Evolutionary conservation across 2,329 filamentous ascomycete species (phyloP), one percentile per base, ranked within the genome.

Genomic region (Cladosporium sp.): DNA sequence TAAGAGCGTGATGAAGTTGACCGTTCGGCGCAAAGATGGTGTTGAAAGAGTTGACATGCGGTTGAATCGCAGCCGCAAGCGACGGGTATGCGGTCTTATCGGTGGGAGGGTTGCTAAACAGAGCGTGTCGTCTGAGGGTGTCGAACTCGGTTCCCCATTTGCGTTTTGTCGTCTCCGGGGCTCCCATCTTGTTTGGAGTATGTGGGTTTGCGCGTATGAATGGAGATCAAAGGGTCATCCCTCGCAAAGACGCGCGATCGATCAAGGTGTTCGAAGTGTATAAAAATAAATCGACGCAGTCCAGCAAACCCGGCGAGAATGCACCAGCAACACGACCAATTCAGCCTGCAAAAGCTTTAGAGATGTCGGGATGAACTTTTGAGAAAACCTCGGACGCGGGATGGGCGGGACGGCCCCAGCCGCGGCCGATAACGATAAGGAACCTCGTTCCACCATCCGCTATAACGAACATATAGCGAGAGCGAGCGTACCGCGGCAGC

Each of bases 1-100:
- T 82, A 54, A 97, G 69, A 11, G 80, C 90, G 57, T 89, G 84
- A 43, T 86, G 81, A 48, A 99, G 68, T 47, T 86, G 75, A 47
- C 88, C 89, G 69, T 85, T 79, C 52, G 79, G 76, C 27, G 84
- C 81, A 66, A 96, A 95, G 42, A 97, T 78, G 47, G 84, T 84
- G 75, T 99, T 96, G 81, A 96, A 99, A 6, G 93, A 93, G 64
- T 96, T 85, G 61, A 97, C 86, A 70, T 99, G 93, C 43, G 93
- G 93, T 58, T 88, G 80, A 53, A 97, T 84, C n/a, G 92, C 88
- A 54, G 81, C 80, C 62, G 91, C 86, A 42, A 99, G 82, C 18
- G 87, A 80, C 12, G 93, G 93, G 65, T 95, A 97, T 53, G 92
- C 89, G 8, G 87, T 87, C 60, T 83, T 86, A 67, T 97, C 91